These are phyloP conservation scores for Boletellus ananas DNA, from an alignment of 768 basidiomycete species.

Conservation along the genomic window DNA sequence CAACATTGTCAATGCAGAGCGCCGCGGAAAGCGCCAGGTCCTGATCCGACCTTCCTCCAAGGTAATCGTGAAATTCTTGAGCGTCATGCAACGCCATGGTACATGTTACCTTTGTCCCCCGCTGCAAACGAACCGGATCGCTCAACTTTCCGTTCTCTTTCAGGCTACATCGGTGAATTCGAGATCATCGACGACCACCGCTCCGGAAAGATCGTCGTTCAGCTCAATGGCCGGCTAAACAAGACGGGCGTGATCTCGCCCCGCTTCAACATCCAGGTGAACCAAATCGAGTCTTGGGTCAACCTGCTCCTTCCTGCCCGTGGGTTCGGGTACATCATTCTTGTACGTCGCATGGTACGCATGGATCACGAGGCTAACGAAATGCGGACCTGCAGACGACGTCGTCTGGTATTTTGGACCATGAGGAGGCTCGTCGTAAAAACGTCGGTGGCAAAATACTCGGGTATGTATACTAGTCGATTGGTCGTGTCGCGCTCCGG, in stretches of 20 bases:
- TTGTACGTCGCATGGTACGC: slow-evolving; percentile 47
- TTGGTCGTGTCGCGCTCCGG: slow-evolving; percentile 1
- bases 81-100: slow-evolving; percentile 99
- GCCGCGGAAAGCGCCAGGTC: slow-evolving; percentile 98
- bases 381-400: slow-evolving; percentile 61
- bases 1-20: slow-evolving; percentile 99
- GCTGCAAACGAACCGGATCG: background rate
- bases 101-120: background rate
- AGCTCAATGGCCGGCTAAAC: slow-evolving; percentile 97
- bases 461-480: slow-evolving; percentile 81
- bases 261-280: slow-evolving; percentile 93
- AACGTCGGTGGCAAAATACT: slow-evolving; percentile 95
- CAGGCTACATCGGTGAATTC: slow-evolving; percentile 98
- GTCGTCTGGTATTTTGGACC: slow-evolving; percentile 96
- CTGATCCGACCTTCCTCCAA: slow-evolving; percentile 96
- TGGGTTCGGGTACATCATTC: slow-evolving; percentile 94
- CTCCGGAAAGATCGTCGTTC: slow-evolving; percentile 95
- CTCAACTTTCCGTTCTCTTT: background rate
- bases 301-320: slow-evolving; percentile 93
- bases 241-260: slow-evolving; percentile 99
- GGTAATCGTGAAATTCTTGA: slow-evolving; percentile 96
- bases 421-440: slow-evolving; percentile 98
- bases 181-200: slow-evolving; percentile 99
- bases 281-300: slow-evolving; percentile 94
- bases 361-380: background rate